Conservation (phyloP, 441 rosid genomes). For the Aquilaria agallochum region DNA sequence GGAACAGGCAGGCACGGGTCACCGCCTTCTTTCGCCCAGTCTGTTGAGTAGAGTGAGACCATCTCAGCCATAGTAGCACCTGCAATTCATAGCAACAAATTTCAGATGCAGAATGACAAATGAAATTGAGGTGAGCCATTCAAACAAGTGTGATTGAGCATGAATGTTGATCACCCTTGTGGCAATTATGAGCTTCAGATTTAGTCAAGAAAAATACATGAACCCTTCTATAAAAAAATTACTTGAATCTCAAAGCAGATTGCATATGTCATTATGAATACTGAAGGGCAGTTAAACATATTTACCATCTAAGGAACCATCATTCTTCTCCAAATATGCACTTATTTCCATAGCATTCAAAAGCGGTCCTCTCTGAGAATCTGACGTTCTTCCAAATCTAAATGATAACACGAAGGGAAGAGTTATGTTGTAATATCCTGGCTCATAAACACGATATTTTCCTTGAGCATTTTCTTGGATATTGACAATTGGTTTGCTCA, state of each 20-base stretch:
- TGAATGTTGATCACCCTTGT: not conserved
- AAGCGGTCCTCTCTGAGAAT: constrained; percentile 91
- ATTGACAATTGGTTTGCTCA: constrained; percentile 76
- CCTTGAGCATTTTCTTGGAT: constrained; percentile 92
- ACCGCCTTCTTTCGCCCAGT: constrained; percentile 96
- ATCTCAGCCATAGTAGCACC: constrained; percentile 52
- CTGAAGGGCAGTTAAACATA: constrained; percentile 10
- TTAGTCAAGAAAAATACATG: not conserved
- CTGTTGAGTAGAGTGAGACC: constrained; percentile 42
- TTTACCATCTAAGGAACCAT: constrained; percentile 83
- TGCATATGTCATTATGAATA: not conserved
- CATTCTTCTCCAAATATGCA: constrained; percentile 64
- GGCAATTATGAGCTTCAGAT: not conserved
- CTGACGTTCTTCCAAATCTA: constrained; percentile 69
- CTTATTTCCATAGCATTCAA: constrained; percentile 93
- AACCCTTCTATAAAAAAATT: constrained; percentile 4
- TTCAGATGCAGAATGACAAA: constrained; percentile 9
- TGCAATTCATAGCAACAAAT: constrained; percentile 34
- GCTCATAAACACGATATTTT: constrained; percentile 69
- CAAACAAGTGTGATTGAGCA: not conserved
- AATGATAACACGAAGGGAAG: constrained; percentile 89
- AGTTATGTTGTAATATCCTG: constrained; percentile 70
- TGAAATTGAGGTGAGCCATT: constrained; percentile 1
- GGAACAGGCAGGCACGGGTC: constrained; percentile 96
- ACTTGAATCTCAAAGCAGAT: constrained; percentile 6